A percentile compares a stretch with the other conserved stretches of the same genome.
These are phyloP conservation scores for Xylariaceae sp. DNA, from an alignment of 2,329 filamentous ascomycete species.

Conservation along the genomic window DNA sequence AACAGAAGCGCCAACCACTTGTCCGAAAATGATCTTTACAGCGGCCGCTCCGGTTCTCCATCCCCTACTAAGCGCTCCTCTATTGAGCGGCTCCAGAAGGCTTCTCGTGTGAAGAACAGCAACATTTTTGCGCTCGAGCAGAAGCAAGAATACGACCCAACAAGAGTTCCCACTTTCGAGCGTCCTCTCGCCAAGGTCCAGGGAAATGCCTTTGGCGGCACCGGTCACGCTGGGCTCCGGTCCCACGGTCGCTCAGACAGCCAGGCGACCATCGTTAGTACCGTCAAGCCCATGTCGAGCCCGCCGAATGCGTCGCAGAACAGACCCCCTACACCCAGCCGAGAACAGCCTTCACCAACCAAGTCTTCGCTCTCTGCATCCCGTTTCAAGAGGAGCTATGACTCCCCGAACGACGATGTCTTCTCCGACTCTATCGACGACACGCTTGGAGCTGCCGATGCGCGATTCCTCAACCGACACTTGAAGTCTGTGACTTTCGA, in stretches of 20 bases:
- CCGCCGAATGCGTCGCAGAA: slow-evolving; percentile 23
- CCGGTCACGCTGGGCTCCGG: slow-evolving; percentile 48
- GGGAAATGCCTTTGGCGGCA: slow-evolving; percentile 62
- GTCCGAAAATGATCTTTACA: slow-evolving; percentile 64
- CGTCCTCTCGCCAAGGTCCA: slow-evolving; percentile 74
- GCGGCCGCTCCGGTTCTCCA: slow-evolving; percentile 54
- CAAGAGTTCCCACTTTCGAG: slow-evolving; percentile 70
- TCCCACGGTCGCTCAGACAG: slow-evolving; percentile 51
- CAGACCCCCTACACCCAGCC: slow-evolving; percentile 53
- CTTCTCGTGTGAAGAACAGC: slow-evolving; percentile 95
- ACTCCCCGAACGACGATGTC: slow-evolving; percentile 63
- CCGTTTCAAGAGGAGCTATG: slow-evolving; percentile 62
- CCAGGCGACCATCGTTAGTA: slow-evolving; percentile 54
- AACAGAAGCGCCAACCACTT: slow-evolving; percentile 56
- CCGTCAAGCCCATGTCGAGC: slow-evolving; percentile 40
- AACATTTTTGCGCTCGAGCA: slow-evolving; percentile 92
- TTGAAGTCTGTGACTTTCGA: slow-evolving; percentile 98
- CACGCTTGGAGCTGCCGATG: slow-evolving; percentile 55
- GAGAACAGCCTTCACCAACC: slow-evolving; percentile 69
- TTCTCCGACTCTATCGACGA: slow-evolving; percentile 59
- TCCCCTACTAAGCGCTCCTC: slow-evolving; percentile 78
- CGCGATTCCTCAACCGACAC: slow-evolving; percentile 70
- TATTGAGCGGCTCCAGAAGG: slow-evolving; percentile 90
- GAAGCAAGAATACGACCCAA: slow-evolving; percentile 87
- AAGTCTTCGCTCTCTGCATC: slow-evolving; percentile 80